Conservation (phyloP, 805 yeast genomes). For the Yamadazyma laniorum region DNA sequence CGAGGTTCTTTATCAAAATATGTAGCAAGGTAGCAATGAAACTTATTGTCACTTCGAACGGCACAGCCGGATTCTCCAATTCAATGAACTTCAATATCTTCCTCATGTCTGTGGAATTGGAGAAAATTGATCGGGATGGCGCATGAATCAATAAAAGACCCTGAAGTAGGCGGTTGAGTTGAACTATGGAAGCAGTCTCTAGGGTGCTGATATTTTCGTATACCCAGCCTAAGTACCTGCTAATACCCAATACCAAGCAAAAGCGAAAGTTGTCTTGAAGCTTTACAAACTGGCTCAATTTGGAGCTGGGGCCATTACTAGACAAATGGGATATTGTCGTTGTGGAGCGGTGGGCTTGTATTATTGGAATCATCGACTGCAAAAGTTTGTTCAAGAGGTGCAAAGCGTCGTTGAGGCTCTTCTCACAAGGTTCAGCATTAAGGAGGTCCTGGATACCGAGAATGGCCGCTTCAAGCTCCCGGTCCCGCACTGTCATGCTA, state of each 20-base stretch:
- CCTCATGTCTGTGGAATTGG: slow-evolving; percentile 39
- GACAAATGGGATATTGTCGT: not conserved
- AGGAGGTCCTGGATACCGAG: not conserved
- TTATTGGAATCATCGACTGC: slow-evolving; percentile 12
- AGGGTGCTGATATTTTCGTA: slow-evolving; percentile 6
- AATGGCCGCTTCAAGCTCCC: not conserved
- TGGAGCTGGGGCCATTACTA: not conserved
- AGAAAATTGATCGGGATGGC: slow-evolving; percentile 49
- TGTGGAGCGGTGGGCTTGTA: slow-evolving; percentile 10
- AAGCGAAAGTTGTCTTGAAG: slow-evolving; percentile 54
- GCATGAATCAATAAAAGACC: slow-evolving; percentile 64
- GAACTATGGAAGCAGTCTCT: slow-evolving; percentile 9
- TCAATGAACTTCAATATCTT: slow-evolving; percentile 26
- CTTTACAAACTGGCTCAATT: slow-evolving; percentile 27
- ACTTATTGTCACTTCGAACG: slow-evolving; percentile 21
- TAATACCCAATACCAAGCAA: slow-evolving; percentile 41
- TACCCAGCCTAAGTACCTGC: slow-evolving; percentile 12
- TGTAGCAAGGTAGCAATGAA: slow-evolving; percentile 58
- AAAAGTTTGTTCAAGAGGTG: slow-evolving; percentile 18
- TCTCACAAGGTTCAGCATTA: not conserved
- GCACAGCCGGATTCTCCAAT: slow-evolving; percentile 11
- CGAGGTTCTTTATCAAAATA: slow-evolving; percentile 53
- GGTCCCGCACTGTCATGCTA: not conserved
- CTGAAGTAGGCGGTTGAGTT: slow-evolving; percentile 45
- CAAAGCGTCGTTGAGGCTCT: slow-evolving; percentile 14